Base-by-base conservation (phyloP, 495 filamentous ascomycete genomes). In the Penicillium odoratum region DNA sequence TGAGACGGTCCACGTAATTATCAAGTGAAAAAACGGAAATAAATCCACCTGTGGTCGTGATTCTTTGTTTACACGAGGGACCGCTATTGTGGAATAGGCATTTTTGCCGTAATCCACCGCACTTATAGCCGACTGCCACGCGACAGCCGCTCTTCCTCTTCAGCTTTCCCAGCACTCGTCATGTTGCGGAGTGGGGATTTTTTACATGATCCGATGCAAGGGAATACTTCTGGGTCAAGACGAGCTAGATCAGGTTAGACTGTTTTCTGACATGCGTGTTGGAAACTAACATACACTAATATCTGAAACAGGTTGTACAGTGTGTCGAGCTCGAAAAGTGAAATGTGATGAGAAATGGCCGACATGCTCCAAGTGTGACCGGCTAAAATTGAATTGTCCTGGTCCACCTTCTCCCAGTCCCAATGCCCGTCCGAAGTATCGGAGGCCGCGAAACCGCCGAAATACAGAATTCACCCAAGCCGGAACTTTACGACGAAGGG, bases 281-380 rank as follows among this genome's bases (percentile, higher is more conserved):
- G 13, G n/a, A 33, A 21, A 7, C 2, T 30, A 4, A 40, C 3
- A 30, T 4, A 21, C 25, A 13, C 44, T 58, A 28, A 58, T 13
- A 7, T 11, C 34, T 28, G 30, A 48, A 31, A 18, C 29, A 65
- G 62, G 62, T 7, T 65, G 62, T 59, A 48, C 56, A 25, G 48
- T 65, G 3, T 65, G 62, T 43, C 58, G 62, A 16, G 62, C 62
- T 26, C 55, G 62, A 16, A 65, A 65, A 36, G 62, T 65, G 5
- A 65, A 65, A 43, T 65, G 62, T 26, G 59, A 65, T 29, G 62
- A 65, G 53, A 61, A 42, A 38, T 65, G 62, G 62, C 62, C 62
- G 2, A 36, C 21, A 8, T 65, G 62, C 40, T 38, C 42, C 26
- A 57, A 65, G 38, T 65, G 62, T 21, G 56, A 62, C 18, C 58